A percentile compares a stretch with the other conserved stretches of the same genome.
These are phyloP conservation scores for Spongospora subterranea DNA, from an alignment of 208 protist genomes.

Conservation along the genomic window DNA sequence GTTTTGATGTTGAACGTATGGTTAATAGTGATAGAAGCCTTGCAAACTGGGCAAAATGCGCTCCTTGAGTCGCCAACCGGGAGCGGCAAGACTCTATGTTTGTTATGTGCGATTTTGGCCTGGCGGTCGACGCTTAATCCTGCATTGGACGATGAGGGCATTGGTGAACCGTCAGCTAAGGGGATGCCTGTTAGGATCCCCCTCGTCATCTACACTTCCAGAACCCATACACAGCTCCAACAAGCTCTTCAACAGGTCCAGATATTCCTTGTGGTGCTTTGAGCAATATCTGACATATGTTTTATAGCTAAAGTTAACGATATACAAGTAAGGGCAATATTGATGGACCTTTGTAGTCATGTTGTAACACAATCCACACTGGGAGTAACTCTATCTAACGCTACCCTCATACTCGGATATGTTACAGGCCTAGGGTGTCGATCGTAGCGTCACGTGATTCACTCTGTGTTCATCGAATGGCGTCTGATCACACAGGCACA, in stretches of 20 bases:
- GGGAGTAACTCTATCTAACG: neutral
- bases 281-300: neutral
- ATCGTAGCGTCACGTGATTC: slow-evolving; percentile 42
- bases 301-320: slow-evolving; percentile 11
- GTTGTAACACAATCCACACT: too few species aligned
- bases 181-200: neutral
- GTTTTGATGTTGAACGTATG: neutral
- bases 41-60: slow-evolving; percentile 45
- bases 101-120: slow-evolving; percentile 34
- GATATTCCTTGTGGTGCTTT: neutral
- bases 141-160: too few species aligned
- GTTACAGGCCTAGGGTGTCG: slow-evolving; percentile 21
- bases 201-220: slow-evolving; percentile 3
- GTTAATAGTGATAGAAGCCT: neutral
- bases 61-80: slow-evolving; percentile 48
- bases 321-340: neutral
- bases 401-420: neutral
- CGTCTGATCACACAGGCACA: neutral
- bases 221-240: slow-evolving; percentile 39
- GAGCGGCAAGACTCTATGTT: slow-evolving; percentile 42
- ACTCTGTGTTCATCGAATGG: slow-evolving; percentile 28
- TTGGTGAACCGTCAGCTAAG: neutral
- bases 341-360: neutral
- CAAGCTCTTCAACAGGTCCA: neutral
- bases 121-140: neutral